Base-by-base conservation (phyloP, 495 filamentous ascomycete genomes). In the Annulohypoxylon moriforme region DNA sequence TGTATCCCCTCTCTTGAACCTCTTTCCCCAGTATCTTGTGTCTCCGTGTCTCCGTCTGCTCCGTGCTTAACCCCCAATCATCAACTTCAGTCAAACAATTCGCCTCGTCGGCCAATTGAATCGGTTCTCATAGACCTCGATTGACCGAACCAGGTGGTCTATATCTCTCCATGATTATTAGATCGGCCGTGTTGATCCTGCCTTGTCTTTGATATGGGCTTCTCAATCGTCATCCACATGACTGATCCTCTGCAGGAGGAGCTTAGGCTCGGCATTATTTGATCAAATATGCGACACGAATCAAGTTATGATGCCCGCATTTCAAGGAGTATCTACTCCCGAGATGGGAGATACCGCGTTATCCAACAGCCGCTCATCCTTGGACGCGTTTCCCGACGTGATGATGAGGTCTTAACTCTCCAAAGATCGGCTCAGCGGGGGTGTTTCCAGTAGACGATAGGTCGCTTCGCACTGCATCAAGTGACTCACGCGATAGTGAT, bases 211-310 rank as follows among this genome's bases (percentile, higher is more conserved):
- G 71, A 46, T 57, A 62, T 14, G 38, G 55, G 33, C 61, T 36
- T 38, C 34, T 58, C 49, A 25, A 60, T 7, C 64, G 50, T 52
- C 34, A 44, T 56, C 57, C 71, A 68, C 65, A 73, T 73, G 71
- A 69, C 61, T 52, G 65, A 62, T 60, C 55, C 65, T 66, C 40
- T 44, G 49, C 40, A 25, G 22, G 60, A 58, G 29, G 20, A 64
- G 71, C 65, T 73, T 69, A 73, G 71, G 42, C 60, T 69, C 71
- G 71, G 71, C 71, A 73, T 62, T 69, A 65, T 49, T 62, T 33
- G 65, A n/a, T n/a, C n/a, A n/a, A 42, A 36, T 36, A 33, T 64
- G 60, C 63, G 52, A 53, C 36, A 59, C 53, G 40, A 44, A 14
- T 40, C 36, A 33, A 55, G 16, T 40, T 44, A 69, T 50, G 47